Conservation (phyloP, 2,329 filamentous ascomycete species). For the Fusarium agapanthi region DNA sequence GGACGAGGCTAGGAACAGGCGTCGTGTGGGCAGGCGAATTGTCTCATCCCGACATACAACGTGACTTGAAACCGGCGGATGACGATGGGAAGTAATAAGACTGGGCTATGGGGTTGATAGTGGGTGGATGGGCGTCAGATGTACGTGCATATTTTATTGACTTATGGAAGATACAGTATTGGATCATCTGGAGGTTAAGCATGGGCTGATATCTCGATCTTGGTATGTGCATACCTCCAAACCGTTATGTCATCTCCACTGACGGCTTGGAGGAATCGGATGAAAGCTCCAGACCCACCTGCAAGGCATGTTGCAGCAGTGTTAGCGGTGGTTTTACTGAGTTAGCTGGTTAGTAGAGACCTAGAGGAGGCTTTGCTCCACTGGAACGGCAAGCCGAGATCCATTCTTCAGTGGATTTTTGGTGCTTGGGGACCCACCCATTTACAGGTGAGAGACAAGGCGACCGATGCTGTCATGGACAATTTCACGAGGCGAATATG, state of each 20-base stretch:
- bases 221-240: not conserved
- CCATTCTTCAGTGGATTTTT: slow-evolving; percentile 15
- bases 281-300: slow-evolving; percentile 12
- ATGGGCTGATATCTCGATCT: slow-evolving; percentile 29
- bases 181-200: slow-evolving; percentile 24
- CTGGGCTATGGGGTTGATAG: slow-evolving; percentile 7
- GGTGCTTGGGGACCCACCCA: slow-evolving; percentile 11
- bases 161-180: not conserved
- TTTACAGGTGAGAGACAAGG: slow-evolving; percentile 21
- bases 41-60: slow-evolving; percentile 25
- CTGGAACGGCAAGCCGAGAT: slow-evolving; percentile 20
- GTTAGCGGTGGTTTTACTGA: not conserved
- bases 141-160: not conserved
- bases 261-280: not conserved
- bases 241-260: slow-evolving; percentile 1
- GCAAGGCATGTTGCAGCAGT: slow-evolving; percentile 14
- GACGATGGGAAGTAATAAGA: slow-evolving; percentile 11
- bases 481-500: slow-evolving; percentile 17
- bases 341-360: not conserved
- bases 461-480: slow-evolving; percentile 34
- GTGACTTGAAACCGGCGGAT: slow-evolving; percentile 35
- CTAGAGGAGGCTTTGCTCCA: slow-evolving; percentile 1
- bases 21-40: slow-evolving; percentile 16
- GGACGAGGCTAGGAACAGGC: not conserved
- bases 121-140: not conserved